phyloP scores from a whole-genome alignment of 768 basidiomycete species.

The Pisolithus microcarpus region DNA sequence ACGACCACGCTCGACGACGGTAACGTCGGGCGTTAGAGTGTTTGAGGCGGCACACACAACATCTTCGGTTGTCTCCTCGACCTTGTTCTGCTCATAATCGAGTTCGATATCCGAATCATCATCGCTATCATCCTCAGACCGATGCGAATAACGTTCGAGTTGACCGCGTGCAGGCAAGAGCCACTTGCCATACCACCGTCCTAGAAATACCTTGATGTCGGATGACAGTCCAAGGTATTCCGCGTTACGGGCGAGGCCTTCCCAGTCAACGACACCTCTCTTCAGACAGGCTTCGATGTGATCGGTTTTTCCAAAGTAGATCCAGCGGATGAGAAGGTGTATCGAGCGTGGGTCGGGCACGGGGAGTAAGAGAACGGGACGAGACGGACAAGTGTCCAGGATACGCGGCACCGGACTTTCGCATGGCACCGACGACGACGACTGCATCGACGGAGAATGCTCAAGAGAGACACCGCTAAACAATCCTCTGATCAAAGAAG shows the following conservation, averaged over 20 bases:
- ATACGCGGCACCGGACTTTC: conserved; percentile 55
- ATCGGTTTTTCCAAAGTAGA: conserved; percentile 69
- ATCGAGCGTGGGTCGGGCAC: conserved; percentile 70
- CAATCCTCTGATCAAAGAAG: conserved; percentile 61
- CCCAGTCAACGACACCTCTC: conserved; percentile 65
- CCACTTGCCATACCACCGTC: conserved; percentile 69
- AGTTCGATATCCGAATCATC: conserved; percentile 33
- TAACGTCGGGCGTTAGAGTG: too few species aligned
- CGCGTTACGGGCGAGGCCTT: conserved; percentile 81
- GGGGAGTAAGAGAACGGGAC: conserved; percentile 66
- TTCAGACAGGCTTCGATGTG: conserved; percentile 64
- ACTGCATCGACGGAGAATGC: conserved; percentile 35
- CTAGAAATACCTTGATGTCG: conserved; percentile 72
- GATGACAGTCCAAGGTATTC: conserved; percentile 77
- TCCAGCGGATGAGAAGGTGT: conserved; percentile 68
- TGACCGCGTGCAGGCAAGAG: conserved; percentile 31
- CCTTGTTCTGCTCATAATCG: conserved; percentile 33
- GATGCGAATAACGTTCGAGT: conserved; percentile 18
- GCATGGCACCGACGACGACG: conserved; percentile 9
- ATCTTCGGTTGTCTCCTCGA: conserved; percentile 29
- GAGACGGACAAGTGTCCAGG: conserved; percentile 52
- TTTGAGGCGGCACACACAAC: conserved; percentile 1
- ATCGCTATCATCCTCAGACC: conserved; percentile 19
- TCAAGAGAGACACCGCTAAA: conserved; percentile 63
- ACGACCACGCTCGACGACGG: conserved; percentile 29